Base-by-base conservation (phyloP, 2,329 filamentous ascomycete species). In the Colletotrichum nymphaeae region DNA sequence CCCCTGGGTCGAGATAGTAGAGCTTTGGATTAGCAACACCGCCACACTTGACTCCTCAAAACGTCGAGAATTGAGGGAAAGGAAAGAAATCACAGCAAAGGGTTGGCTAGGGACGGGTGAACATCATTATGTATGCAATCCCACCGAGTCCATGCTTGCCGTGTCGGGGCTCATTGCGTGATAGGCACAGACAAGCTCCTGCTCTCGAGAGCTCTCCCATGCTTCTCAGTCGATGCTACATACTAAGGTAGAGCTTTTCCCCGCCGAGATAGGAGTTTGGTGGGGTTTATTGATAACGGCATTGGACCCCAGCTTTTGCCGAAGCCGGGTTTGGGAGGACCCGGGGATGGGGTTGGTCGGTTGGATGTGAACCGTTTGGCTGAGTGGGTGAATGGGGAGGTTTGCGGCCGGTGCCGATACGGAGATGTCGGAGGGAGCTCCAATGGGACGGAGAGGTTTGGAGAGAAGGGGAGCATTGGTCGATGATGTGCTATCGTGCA, bases 191-290 rank as follows among this genome's bases (percentile, higher is more conserved):
- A 64, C 63, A 53, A 35, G 32, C 32, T 35, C 32, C 32, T 35
- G 32, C 32, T 35, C 11, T 35, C 4, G 32, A 35, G 32, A 0
- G 32, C 32, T 35, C 32, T 12, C 32, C 32, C 32, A 35, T 12
- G 11, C 32, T 35, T 5, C 32, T 5, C 11, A 35, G 32, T 5
- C 32, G 32, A 35, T 35, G 11, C 32, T 12, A 5, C 32, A 35
- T 35, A 35, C 32, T 35, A 5, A 35, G 1, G 32, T 35, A 35
- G 32, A 35, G 19, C 57, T 30, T 24, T 28, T 3, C 35, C 24
- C 53, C 46, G 56, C 70, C 67, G 70, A 69, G 67, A 73, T 73
- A 65, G 32, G 28, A 69, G 69, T 28, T 42, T 59, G 46, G 58
- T 11, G 58, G 58, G 32, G 35, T 24, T n/a, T n/a, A 16, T 53